These are phyloP conservation scores for Sonneratia alba DNA, from an alignment of 345 rosid species.

Conservation along the genomic window DNA sequence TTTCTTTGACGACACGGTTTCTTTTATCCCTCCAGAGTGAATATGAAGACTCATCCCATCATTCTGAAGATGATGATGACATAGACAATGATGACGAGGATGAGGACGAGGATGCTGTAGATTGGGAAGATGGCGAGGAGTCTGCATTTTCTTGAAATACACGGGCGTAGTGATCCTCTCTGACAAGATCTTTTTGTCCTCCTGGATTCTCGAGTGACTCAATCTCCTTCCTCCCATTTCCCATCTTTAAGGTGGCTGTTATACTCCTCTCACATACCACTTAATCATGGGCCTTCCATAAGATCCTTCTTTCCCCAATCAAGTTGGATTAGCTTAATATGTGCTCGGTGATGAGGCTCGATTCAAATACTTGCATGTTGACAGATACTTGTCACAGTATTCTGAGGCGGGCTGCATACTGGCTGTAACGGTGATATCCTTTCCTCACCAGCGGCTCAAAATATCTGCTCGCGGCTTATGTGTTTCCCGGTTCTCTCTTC, in stretches of 20 bases:
- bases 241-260: background rate
- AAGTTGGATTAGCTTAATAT: background rate
- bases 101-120: slow-evolving; percentile 14
- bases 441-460: background rate
- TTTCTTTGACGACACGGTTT: slow-evolving; percentile 9
- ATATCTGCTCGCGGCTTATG: background rate
- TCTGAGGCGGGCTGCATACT: background rate
- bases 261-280: no score
- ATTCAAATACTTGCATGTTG: background rate
- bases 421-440: background rate
- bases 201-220: background rate
- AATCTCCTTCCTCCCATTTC: background rate
- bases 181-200: background rate
- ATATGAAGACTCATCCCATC: slow-evolving; percentile 26
- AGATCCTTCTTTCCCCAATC: no score
- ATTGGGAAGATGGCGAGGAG: slow-evolving; percentile 23
- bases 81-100: slow-evolving; percentile 17
- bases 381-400: background rate
- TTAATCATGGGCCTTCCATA: no score
- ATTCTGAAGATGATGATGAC: slow-evolving; percentile 31
- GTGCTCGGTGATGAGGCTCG: background rate
- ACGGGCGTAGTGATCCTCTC: background rate
- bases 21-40: slow-evolving; percentile 34
- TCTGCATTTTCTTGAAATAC: slow-evolving; percentile 5
- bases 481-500: background rate